Evolutionary conservation across 1,284 basidiomycete genomes (phyloP).

Genomic region (Cutaneotrichosporon arboriforme): DNA sequence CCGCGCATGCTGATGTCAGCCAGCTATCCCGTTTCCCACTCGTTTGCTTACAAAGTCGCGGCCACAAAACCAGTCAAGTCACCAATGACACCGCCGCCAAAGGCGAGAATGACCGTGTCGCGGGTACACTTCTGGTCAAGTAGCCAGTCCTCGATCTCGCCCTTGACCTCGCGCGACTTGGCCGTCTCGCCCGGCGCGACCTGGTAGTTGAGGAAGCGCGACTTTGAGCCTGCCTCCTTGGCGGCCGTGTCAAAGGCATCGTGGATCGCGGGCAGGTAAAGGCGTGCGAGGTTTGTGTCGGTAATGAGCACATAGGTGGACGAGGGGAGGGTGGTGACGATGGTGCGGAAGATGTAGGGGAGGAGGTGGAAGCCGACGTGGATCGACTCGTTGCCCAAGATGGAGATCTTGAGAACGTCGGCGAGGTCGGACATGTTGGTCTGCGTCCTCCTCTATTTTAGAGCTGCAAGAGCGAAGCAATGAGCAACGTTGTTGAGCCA

Average conservation of each 20-base stretch:
- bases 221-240: slow-evolving; percentile 40
- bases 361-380: slow-evolving; percentile 88
- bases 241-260: slow-evolving; percentile 59
- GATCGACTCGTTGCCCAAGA: slow-evolving; percentile 80
- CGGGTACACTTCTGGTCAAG: slow-evolving; percentile 82
- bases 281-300: slow-evolving; percentile 77
- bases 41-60: slow-evolving; percentile 81
- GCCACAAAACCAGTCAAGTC: slow-evolving; percentile 95
- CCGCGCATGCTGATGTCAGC: slow-evolving; percentile 65
- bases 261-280: slow-evolving; percentile 67
- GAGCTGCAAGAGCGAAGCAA: neutral
- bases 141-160: slow-evolving; percentile 89
- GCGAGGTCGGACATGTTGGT: slow-evolving; percentile 30
- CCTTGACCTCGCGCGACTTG: slow-evolving; percentile 88
- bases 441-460: neutral
- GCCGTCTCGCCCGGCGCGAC: slow-evolving; percentile 87
- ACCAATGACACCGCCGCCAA: slow-evolving; percentile 95
- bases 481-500: neutral
- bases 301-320: slow-evolving; percentile 91
- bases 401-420: slow-evolving; percentile 60
- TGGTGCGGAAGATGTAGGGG: slow-evolving; percentile 75
- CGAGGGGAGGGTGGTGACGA: slow-evolving; percentile 67
- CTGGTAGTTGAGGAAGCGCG: slow-evolving; percentile 72
- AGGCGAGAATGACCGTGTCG: slow-evolving; percentile 86
- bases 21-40: neutral